Conservation (phyloP, 2,329 filamentous ascomycete species). For the Claviceps sp. region DNA sequence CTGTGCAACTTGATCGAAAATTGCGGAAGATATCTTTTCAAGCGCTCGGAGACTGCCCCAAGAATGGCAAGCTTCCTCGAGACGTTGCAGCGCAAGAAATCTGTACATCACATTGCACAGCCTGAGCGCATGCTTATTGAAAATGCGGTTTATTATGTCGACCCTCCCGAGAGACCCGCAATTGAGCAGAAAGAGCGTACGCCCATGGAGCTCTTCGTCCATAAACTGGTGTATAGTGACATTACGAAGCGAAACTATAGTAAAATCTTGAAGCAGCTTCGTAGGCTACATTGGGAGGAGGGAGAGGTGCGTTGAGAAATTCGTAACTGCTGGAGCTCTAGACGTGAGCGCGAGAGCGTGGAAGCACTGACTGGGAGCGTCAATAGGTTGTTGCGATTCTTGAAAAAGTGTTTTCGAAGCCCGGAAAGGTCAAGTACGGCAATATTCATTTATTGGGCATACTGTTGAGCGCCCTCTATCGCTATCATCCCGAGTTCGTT, state of each 20-base stretch:
- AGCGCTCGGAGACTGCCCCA: constrained; percentile 83
- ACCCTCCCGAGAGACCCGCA: constrained; percentile 82
- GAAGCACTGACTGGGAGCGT: constrained; percentile 1
- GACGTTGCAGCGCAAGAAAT: constrained; percentile 89
- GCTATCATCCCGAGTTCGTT: constrained; percentile 84
- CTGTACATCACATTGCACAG: constrained; percentile 85
- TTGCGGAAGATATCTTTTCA: constrained; percentile 84
- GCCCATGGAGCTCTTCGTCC: constrained; percentile 82
- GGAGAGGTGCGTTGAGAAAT: constrained; percentile 45
- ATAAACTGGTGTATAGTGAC: constrained; percentile 85
- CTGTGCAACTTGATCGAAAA: constrained; percentile 94
- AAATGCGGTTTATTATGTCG: constrained; percentile 95
- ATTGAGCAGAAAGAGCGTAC: constrained; percentile 96
- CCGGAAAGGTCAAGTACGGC: constrained; percentile 93
- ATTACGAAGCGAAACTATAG: constrained; percentile 90
- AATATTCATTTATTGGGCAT: constrained; percentile 91
- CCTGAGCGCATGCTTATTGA: constrained; percentile 97
- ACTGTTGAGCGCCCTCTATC: constrained; percentile 73
- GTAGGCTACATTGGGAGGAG: constrained; percentile 96
- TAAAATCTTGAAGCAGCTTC: constrained; percentile 85
- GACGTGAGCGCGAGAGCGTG: background rate
- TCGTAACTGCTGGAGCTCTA: background rate
- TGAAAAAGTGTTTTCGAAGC: constrained; percentile 88
- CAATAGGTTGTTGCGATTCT: constrained; percentile 56
- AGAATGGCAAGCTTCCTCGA: constrained; percentile 91